Percentiles rank a stretch among this genome's conserved stretches.
phyloP scores from a whole-genome alignment of 2,329 filamentous ascomycete species.

The Cladosporium sp. region DNA sequence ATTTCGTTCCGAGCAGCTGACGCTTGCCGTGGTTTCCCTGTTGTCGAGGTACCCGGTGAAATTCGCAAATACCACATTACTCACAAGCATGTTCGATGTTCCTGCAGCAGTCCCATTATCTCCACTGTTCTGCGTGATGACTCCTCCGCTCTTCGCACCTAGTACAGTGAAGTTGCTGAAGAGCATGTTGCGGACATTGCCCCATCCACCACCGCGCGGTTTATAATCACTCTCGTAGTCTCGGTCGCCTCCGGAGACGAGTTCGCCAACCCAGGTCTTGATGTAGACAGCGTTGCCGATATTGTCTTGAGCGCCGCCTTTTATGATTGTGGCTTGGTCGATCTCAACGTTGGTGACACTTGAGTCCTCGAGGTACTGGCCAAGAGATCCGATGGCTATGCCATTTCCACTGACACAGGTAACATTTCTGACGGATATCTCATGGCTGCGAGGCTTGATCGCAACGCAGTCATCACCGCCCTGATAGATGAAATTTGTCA shows the following conservation, averaged over 20 bases:
- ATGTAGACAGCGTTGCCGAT: slow-evolving; percentile 51
- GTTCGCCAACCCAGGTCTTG: slow-evolving; percentile 54
- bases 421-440: slow-evolving; percentile 51
- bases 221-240: slow-evolving; percentile 47
- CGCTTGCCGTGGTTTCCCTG: slow-evolving; percentile 33
- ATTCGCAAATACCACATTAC: slow-evolving; percentile 48
- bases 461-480: slow-evolving; percentile 60
- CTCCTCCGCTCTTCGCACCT: slow-evolving; percentile 41
- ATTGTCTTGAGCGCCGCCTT: slow-evolving; percentile 39
- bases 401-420: slow-evolving; percentile 53
- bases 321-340: slow-evolving; percentile 44
- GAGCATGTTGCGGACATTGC: slow-evolving; percentile 47
- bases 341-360: slow-evolving; percentile 49
- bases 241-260: slow-evolving; percentile 37
- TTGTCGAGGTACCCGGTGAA: slow-evolving; percentile 45
- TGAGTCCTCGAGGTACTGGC: slow-evolving; percentile 54
- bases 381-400: slow-evolving; percentile 49
- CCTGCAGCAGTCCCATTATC: slow-evolving; percentile 47
- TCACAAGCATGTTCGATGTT: slow-evolving; percentile 49
- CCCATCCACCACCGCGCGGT: slow-evolving; percentile 53
- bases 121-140: slow-evolving; percentile 48
- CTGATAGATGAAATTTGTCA: slow-evolving; percentile 52
- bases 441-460: slow-evolving; percentile 60
- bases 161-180: slow-evolving; percentile 50
- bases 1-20: slow-evolving; percentile 46